Base-by-base conservation (phyloP, 352 stramenopile genomes). In the Lagenidium giganteum region DNA sequence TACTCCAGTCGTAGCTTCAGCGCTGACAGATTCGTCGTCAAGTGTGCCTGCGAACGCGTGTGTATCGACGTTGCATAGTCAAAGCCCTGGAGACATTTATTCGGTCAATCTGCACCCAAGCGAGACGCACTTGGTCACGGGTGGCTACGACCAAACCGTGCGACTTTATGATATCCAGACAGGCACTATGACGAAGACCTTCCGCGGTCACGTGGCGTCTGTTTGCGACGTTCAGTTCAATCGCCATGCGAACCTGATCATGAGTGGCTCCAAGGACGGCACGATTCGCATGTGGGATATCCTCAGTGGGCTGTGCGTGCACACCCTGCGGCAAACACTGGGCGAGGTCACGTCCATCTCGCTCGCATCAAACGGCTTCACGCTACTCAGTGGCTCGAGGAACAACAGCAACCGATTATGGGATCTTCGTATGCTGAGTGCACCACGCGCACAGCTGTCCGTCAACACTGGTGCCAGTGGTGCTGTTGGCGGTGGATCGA, bases 331-430 rank as follows among this genome's bases (percentile, higher is more conserved):
- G 21, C 83, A 93, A 54, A 92, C 81, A 8, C 61, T 93, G 13
- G 79, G 83, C 21, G 81, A 95, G 51, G 83, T 95, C 30, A 93
- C 81, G 28, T 93, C 81, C 9, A 68, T 95, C 27, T 82, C 71
- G n/a, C 68, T 95, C 36, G 78, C 70, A 33, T 86, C 78, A 7
- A 89, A 91, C 49, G 79, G 81, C 3, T 85, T 86, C 51, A 77
- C 70, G 24, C 46, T 95, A 25, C 62, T 95, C 18, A 93, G 70
- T 23, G 83, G 81, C 45, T 93, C 77, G 36, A 61, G 83, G 26
- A 93, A 95, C 46, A 95, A 93, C 59, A 93, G 81, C 54, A 92
- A 93, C 50, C 70, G 81, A 14, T 61, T 95, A 11, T 95, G 83
- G 83, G 83, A 93, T 45, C 71, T 93, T 65, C 81, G 81, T 18